phyloP scores from a whole-genome alignment of 345 rosid genomes.

The Orychophragmus violaceus region DNA sequence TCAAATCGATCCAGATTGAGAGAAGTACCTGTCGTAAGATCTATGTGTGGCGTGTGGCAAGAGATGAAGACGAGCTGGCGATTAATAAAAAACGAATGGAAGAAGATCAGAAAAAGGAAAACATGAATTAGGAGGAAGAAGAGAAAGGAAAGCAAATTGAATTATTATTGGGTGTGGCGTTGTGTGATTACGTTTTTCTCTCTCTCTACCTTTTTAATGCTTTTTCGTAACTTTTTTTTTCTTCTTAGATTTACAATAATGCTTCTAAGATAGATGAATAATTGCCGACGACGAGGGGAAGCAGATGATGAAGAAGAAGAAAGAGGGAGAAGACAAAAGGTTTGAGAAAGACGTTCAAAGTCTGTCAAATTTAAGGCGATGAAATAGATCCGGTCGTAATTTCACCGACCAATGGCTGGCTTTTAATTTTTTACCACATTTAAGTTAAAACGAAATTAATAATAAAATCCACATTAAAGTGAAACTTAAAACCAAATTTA shows the following conservation, averaged over 20 bases:
- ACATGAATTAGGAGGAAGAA: not conserved
- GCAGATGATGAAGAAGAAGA: not conserved
- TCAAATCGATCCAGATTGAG: conserved; percentile 7
- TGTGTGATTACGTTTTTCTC: conserved; percentile 17
- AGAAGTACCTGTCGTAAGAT: conserved; percentile 16
- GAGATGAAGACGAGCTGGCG: conserved; percentile 12
- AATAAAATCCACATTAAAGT: not conserved
- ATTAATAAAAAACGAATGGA: not conserved
- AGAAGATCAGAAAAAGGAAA: not conserved
- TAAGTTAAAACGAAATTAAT: not conserved
- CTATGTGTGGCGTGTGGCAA: conserved; percentile 1
- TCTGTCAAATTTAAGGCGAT: conserved; percentile 11
- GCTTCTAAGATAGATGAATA: conserved; percentile 16
- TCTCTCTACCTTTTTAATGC: conserved; percentile 3
- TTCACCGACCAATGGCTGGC: conserved; percentile 20
- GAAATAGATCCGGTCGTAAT: conserved; percentile 19
- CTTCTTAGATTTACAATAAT: conserved; percentile 7
- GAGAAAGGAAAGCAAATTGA: conserved; percentile 7
- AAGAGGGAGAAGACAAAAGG: not conserved
- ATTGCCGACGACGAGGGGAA: conserved; percentile 13
- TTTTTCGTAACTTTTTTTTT: conserved; percentile 1
- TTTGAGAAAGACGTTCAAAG: conserved; percentile 23
- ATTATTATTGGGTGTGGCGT: conserved; percentile 11
- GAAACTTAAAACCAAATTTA: not conserved
- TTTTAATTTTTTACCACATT: conserved; percentile 3